Percentiles rank a stretch among this genome's conserved stretches.
Evolutionary conservation across 768 basidiomycete genomes (phyloP).

Genomic region (Xanthoconium stramineum): DNA sequence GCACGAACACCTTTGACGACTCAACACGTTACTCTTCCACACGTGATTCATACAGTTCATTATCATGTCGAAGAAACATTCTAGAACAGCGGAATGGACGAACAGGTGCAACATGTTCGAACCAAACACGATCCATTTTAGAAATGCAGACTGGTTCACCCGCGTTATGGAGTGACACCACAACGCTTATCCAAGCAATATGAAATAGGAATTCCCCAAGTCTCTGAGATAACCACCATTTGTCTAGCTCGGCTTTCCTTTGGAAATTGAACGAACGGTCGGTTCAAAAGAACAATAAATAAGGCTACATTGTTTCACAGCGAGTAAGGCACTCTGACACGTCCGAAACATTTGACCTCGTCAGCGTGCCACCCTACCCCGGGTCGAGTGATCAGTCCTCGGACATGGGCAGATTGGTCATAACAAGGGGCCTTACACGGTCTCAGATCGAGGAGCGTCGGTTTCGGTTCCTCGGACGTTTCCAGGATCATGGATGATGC

Average conservation of each 20-base stretch:
- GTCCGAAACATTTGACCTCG: background rate
- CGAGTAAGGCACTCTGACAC: background rate
- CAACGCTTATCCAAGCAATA: background rate
- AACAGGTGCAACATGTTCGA: background rate
- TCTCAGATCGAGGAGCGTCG: slow-evolving; percentile 1
- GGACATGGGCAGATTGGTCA: too few relatives aligned
- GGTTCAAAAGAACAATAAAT: background rate
- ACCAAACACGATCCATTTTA: background rate
- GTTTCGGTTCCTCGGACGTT: background rate
- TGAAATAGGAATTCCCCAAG: background rate
- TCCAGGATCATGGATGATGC: too few relatives aligned
- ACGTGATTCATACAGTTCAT: background rate
- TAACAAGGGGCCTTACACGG: background rate
- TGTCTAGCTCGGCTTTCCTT: background rate
- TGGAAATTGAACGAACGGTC: background rate
- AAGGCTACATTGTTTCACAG: background rate
- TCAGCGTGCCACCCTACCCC: too few relatives aligned
- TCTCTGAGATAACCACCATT: background rate
- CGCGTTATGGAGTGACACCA: background rate
- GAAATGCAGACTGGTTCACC: background rate
- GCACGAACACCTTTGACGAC: background rate
- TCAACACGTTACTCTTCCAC: slow-evolving; percentile 2
- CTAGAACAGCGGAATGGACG: slow-evolving; percentile 8
- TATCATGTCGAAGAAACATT: background rate
- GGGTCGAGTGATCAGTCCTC: too few relatives aligned